Percentiles rank a stretch among this genome's conserved stretches.
These are phyloP conservation scores for Trichoderma oligosporum DNA, from an alignment of 2,329 filamentous ascomycete species.

Conservation along the genomic window DNA sequence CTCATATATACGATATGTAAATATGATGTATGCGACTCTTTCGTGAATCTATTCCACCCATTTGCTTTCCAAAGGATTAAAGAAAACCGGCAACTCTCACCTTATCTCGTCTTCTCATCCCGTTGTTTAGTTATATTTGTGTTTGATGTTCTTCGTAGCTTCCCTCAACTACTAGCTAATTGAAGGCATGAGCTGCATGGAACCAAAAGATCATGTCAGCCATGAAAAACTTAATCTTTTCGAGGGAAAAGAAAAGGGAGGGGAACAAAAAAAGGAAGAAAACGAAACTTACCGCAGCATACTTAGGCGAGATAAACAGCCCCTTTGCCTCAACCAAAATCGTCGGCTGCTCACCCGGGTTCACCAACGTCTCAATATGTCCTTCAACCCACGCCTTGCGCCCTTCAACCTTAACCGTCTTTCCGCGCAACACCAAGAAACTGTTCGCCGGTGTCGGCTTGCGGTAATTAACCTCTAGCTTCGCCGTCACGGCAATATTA, in stretches of 20 bases:
- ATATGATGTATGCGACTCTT: neutral
- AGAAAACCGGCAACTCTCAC: too few relatives aligned
- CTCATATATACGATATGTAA: neutral
- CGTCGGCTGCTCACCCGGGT: constrained; percentile 56
- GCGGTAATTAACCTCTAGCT: constrained; percentile 77
- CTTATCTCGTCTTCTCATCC: neutral
- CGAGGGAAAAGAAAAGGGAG: too few relatives aligned
- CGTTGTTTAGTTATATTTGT: too few relatives aligned
- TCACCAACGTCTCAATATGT: constrained; percentile 71
- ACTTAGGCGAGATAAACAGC: constrained; percentile 83
- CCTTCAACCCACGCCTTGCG: constrained; percentile 94
- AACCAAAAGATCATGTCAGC: neutral
- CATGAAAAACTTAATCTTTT: neutral
- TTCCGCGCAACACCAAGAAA: constrained; percentile 73
- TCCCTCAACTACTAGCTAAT: constrained; percentile 15
- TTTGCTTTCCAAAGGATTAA: neutral
- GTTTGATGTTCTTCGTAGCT: too few relatives aligned
- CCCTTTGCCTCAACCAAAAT: constrained; percentile 79
- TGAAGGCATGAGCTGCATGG: constrained; percentile 23
- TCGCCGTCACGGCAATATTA: constrained; percentile 81
- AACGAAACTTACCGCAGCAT: constrained; percentile 60
- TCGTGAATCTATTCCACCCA: neutral
- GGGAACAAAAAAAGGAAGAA: too few relatives aligned
- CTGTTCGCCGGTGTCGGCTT: constrained; percentile 71
- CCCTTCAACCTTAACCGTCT: constrained; percentile 81